Conservation (phyloP, 1,139 yeast species). For the Hansenula lynferdii region DNA sequence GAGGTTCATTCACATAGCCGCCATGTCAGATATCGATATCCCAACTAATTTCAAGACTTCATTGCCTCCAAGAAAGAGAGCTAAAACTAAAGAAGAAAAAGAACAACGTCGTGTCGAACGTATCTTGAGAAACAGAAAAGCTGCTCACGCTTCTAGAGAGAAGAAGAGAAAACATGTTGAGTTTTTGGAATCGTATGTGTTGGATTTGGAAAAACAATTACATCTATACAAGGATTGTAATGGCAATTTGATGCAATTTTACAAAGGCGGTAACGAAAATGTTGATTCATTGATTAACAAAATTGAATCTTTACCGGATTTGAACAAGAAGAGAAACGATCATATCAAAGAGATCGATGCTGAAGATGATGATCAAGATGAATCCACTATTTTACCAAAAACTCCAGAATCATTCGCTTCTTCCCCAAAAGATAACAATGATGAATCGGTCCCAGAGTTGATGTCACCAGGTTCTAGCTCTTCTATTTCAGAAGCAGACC, state of each 20-base stretch:
- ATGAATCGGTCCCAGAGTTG: constrained; percentile 13
- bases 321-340: constrained; percentile 14
- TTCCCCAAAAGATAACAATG: constrained; percentile 13
- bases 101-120: constrained; percentile 94
- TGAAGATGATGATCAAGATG: constrained; percentile 1
- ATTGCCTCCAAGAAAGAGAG: constrained; percentile 93
- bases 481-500: constrained; percentile 1
- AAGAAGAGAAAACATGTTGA: constrained; percentile 93
- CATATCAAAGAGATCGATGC: constrained; percentile 15
- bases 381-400: constrained; percentile 12
- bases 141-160: constrained; percentile 97
- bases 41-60: constrained; percentile 36
- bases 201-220: constrained; percentile 37
- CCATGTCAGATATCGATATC: constrained; percentile 20
- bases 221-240: constrained; percentile 13
- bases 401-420: constrained; percentile 21
- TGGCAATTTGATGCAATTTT: constrained; percentile 8
- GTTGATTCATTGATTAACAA: constrained; percentile 14
- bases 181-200: constrained; percentile 65
- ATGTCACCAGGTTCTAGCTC: constrained; percentile 12
- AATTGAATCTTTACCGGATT: constrained; percentile 16
- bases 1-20: neutral
- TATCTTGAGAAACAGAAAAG: constrained; percentile 88
- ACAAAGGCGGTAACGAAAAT: constrained; percentile 16
- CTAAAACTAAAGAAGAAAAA: constrained; percentile 94